Conservation (phyloP, 2,329 filamentous ascomycete species). For the Cytospora piceicola region DNA sequence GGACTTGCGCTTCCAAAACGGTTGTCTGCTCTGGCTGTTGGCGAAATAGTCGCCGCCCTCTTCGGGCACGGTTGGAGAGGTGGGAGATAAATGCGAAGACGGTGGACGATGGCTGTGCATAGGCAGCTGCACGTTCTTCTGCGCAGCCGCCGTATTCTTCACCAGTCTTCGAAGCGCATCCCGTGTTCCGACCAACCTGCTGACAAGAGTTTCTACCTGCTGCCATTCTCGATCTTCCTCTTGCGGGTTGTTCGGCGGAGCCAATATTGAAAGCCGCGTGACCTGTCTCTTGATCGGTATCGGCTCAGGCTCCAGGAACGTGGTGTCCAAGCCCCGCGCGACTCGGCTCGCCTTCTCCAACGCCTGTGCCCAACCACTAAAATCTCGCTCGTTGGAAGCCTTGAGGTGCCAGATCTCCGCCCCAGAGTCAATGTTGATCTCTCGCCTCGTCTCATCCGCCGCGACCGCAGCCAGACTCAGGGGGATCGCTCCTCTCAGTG, state of each 20-base stretch:
- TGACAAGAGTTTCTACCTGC: slow-evolving; percentile 82
- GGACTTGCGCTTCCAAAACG: slow-evolving; percentile 93
- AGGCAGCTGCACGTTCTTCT: slow-evolving; percentile 61
- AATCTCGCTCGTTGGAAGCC: slow-evolving; percentile 81
- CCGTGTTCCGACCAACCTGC: slow-evolving; percentile 81
- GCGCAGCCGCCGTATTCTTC: slow-evolving; percentile 74
- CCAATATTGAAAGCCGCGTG: slow-evolving; percentile 34
- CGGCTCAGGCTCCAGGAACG: slow-evolving; percentile 34
- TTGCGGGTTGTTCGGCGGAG: slow-evolving; percentile 42
- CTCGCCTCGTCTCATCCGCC: slow-evolving; percentile 82
- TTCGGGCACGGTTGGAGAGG: slow-evolving; percentile 47
- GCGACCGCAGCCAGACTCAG: slow-evolving; percentile 89
- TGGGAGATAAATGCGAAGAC: slow-evolving; percentile 47
- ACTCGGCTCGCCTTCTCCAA: slow-evolving; percentile 79
- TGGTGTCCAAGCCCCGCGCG: slow-evolving; percentile 57
- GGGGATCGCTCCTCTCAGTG: slow-evolving; percentile 88
- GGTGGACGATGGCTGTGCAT: slow-evolving; percentile 40
- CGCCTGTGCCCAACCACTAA: slow-evolving; percentile 83
- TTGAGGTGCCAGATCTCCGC: slow-evolving; percentile 96
- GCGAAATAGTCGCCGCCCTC: slow-evolving; percentile 59
- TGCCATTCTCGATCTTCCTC: slow-evolving; percentile 84
- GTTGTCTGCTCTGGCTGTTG: slow-evolving; percentile 59
- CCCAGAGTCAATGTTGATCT: slow-evolving; percentile 96
- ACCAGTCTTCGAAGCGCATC: slow-evolving; percentile 87
- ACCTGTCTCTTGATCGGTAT: slow-evolving; percentile 29